phyloP scores from a whole-genome alignment of 495 filamentous ascomycete genomes.

The Opeltia flavorubescens region DNA sequence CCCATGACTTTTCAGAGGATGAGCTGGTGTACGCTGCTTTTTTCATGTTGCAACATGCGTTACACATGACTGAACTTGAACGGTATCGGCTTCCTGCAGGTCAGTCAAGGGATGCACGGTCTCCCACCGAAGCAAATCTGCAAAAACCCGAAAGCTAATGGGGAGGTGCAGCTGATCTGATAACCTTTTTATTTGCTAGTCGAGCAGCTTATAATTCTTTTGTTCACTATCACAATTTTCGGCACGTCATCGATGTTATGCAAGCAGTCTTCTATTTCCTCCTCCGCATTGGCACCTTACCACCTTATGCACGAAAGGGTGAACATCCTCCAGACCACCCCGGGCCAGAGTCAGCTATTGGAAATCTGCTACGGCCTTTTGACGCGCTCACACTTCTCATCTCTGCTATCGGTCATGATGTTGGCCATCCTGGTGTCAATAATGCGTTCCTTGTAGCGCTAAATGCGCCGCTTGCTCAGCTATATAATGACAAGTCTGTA shows the following conservation, averaged over 20 bases:
- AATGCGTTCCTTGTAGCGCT: constrained; percentile 89
- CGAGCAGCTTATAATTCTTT: constrained; percentile 83
- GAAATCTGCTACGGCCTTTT: constrained; percentile 59
- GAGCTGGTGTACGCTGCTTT: constrained; percentile 69
- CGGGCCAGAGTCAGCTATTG: constrained; percentile 44
- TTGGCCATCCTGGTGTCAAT: constrained; percentile 95
- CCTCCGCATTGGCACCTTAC: constrained; percentile 64
- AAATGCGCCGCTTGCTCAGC: constrained; percentile 87
- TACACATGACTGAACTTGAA: constrained; percentile 67
- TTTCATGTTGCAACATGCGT: constrained; percentile 78
- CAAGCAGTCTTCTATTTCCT: constrained; percentile 90
- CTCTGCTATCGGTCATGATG: constrained; percentile 92
- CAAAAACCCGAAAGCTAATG: constrained; percentile 2
- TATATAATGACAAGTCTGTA: constrained; percentile 96
- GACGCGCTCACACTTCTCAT: constrained; percentile 82
- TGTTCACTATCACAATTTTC: constrained; percentile 98
- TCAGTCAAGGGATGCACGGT: constrained; percentile 23
- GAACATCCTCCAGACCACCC: constrained; percentile 13
- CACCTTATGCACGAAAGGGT: constrained; percentile 38
- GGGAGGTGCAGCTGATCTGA: constrained; percentile 39
- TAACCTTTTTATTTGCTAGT: constrained; percentile 67
- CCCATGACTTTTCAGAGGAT: constrained; percentile 78
- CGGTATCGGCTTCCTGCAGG: constrained; percentile 63
- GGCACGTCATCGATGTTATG: constrained; percentile 89
- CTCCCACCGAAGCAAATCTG: neutral